phyloP scores from a whole-genome alignment of 805 yeast species.

The Metschnikowia koreensis region DNA sequence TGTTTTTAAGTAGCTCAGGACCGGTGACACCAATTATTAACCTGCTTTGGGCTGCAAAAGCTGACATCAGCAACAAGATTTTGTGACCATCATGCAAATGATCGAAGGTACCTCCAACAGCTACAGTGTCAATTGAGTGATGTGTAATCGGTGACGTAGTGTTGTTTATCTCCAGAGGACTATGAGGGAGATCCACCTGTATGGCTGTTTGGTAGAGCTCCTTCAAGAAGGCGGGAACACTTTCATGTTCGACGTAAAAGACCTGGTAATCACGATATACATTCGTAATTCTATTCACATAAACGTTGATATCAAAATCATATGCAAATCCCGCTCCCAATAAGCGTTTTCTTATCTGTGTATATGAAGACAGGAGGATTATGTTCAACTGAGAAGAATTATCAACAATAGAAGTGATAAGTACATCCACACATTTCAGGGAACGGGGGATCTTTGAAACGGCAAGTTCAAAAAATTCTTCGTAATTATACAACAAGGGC shows the following conservation, averaged over 20 bases:
- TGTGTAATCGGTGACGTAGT: neutral
- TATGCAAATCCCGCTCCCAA: conserved; percentile 22
- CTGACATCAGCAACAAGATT: conserved; percentile 70
- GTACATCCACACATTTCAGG: conserved; percentile 22
- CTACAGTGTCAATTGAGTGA: conserved; percentile 25
- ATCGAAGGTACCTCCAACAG: conserved; percentile 97
- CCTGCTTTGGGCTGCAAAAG: conserved; percentile 51
- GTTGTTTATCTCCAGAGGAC: neutral
- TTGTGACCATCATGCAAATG: conserved; percentile 96
- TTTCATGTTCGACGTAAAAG: neutral
- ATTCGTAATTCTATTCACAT: conserved; percentile 21
- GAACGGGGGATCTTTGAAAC: conserved; percentile 2
- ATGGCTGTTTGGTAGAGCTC: neutral
- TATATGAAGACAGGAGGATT: conserved; percentile 30
- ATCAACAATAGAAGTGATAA: conserved; percentile 21
- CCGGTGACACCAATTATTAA: conserved; percentile 87
- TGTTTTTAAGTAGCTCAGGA: conserved; percentile 64
- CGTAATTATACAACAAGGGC: conserved; percentile 11
- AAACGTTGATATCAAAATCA: conserved; percentile 28
- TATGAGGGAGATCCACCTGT: neutral
- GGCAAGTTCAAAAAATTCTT: conserved; percentile 7
- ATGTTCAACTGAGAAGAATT: conserved; percentile 26
- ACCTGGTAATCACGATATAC: neutral
- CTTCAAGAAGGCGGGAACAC: neutral
- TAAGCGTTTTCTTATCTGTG: conserved; percentile 12